phyloP scores from a whole-genome alignment of 176 grass and related monocot species.

The Alloteropsis semialata region DNA sequence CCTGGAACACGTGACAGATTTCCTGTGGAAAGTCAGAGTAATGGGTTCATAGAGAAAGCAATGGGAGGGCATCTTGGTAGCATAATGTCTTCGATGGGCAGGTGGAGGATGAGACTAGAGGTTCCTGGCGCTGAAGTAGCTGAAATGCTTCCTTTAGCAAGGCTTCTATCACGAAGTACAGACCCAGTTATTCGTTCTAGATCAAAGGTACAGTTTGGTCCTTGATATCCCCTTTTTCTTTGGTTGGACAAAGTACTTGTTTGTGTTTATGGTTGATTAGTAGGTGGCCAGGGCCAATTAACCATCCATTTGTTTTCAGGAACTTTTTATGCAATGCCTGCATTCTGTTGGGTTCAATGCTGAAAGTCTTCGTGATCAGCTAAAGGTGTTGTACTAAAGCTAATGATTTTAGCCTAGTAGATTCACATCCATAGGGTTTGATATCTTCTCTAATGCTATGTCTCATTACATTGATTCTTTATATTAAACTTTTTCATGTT shows the following conservation, averaged over 20 bases:
- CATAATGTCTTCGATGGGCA: slow-evolving; percentile 94
- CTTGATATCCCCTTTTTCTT: not conserved
- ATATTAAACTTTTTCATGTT: slow-evolving; percentile 20
- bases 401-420: slow-evolving; percentile 22
- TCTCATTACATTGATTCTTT: slow-evolving; percentile 13
- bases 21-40: slow-evolving; percentile 53
- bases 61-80: slow-evolving; percentile 96
- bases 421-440: slow-evolving; percentile 3
- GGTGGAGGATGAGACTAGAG: slow-evolving; percentile 96
- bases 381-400: slow-evolving; percentile 62
- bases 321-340: slow-evolving; percentile 93
- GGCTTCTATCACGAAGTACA: slow-evolving; percentile 95
- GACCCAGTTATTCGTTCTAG: slow-evolving; percentile 90
- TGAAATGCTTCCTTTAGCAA: slow-evolving; percentile 98
- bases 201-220: slow-evolving; percentile 68
- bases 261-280: slow-evolving; percentile 21
- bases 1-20: slow-evolving; percentile 90
- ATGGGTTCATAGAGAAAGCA: slow-evolving; percentile 74
- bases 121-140: slow-evolving; percentile 94
- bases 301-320: slow-evolving; percentile 61
- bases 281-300: not conserved
- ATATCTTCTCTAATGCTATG: not conserved
- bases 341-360: slow-evolving; percentile 88
- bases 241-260: slow-evolving; percentile 17
- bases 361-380: slow-evolving; percentile 85